A percentile compares a stretch with the other conserved stretches of the same genome.
Conservation (phyloP, 139 green algal genomes). For the Chlamydomonas sphaeroides region DNA sequence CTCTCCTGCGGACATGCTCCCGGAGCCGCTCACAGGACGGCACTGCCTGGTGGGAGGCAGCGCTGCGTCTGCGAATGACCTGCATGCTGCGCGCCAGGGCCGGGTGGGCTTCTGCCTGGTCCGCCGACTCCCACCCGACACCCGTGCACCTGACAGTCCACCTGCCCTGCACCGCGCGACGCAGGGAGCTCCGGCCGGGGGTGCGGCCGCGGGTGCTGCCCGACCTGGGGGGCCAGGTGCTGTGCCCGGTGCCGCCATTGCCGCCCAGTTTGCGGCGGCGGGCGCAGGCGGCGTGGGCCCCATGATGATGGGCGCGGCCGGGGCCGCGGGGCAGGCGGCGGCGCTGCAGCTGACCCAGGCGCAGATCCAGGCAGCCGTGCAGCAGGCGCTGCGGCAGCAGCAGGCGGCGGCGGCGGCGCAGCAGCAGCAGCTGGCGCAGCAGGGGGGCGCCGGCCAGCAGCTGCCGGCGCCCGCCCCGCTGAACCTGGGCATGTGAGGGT, state of each 20-base stretch:
- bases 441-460: not conserved
- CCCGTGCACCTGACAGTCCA: too few species aligned
- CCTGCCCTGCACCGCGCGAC: too few species aligned
- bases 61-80: not conserved
- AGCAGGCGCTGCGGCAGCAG: conserved; percentile 9
- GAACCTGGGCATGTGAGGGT: conserved; percentile 12
- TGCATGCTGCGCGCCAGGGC: not conserved
- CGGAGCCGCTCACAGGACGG: not conserved
- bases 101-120: not conserved
- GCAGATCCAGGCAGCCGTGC: conserved; percentile 26
- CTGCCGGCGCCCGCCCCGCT: conserved; percentile 21
- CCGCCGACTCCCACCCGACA: not conserved
- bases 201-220: too few species aligned
- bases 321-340: not conserved
- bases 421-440: not conserved
- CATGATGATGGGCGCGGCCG: not conserved
- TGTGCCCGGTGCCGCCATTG: not conserved
- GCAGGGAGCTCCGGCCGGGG: too few species aligned
- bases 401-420: not conserved
- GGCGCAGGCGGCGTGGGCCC: too few species aligned
- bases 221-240: not conserved
- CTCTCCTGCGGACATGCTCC: too few species aligned
- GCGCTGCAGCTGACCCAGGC: not conserved
- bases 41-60: not conserved
- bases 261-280: too few species aligned